Evolutionary conservation across 2,329 filamentous ascomycete genomes (phyloP).

Genomic region (Lizonia empirigonia): DNA sequence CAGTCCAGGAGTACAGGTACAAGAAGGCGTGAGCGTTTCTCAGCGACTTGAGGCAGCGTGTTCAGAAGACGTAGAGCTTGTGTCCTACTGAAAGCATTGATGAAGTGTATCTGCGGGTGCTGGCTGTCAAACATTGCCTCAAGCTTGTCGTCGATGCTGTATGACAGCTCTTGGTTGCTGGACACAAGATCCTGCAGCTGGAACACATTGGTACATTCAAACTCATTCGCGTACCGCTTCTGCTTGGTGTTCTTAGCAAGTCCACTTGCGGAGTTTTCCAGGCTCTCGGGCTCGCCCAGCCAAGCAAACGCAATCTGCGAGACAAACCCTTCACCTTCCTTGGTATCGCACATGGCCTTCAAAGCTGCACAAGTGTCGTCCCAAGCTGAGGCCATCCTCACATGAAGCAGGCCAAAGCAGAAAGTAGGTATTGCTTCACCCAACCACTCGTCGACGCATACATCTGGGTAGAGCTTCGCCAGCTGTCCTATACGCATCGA

Average conservation of each 20-base stretch:
- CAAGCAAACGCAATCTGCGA: slow-evolving; percentile 77
- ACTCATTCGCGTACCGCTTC: slow-evolving; percentile 65
- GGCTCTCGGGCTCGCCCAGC: slow-evolving; percentile 55
- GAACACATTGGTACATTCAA: slow-evolving; percentile 80
- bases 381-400: slow-evolving; percentile 85
- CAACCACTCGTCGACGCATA: slow-evolving; percentile 68
- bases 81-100: slow-evolving; percentile 65
- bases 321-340: slow-evolving; percentile 73
- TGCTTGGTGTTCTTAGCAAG: slow-evolving; percentile 11
- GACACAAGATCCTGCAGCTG: slow-evolving; percentile 49
- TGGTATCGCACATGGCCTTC: slow-evolving; percentile 73
- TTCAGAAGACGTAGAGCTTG: slow-evolving; percentile 81
- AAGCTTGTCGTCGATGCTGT: slow-evolving; percentile 58
- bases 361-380: slow-evolving; percentile 79
- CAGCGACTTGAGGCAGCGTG: slow-evolving; percentile 75
- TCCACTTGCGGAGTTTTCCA: slow-evolving; percentile 12
- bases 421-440: slow-evolving; percentile 76
- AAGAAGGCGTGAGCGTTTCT: slow-evolving; percentile 82
- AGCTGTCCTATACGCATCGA: slow-evolving; percentile 87
- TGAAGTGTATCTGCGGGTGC: slow-evolving; percentile 61
- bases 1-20: slow-evolving; percentile 87
- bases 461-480: slow-evolving; percentile 65
- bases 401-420: slow-evolving; percentile 86
- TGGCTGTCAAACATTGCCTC: slow-evolving; percentile 67
- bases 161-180: slow-evolving; percentile 21